Conservation (phyloP, 1,139 yeast species). For the Hanseniaspora gamundiae region DNA sequence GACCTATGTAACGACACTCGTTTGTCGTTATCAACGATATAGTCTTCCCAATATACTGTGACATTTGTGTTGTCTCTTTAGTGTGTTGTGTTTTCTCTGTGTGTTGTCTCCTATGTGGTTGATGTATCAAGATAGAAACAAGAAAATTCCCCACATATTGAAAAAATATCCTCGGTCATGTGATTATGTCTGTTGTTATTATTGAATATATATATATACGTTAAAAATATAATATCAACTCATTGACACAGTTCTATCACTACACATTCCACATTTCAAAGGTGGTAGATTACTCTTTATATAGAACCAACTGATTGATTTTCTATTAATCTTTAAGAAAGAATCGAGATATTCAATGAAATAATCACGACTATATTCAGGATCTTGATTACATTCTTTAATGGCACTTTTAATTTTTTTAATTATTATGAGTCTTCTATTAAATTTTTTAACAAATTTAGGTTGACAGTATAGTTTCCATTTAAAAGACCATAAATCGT, state of each 20-base stretch:
- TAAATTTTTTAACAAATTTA: conserved; percentile 11
- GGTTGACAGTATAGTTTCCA: conserved; percentile 11
- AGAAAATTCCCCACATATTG: too few species aligned
- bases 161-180: too few species aligned
- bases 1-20: conserved; percentile 80
- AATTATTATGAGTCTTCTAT: conserved; percentile 9
- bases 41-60: conserved; percentile 85
- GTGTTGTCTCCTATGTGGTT: background rate
- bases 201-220: too few species aligned
- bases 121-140: too few species aligned
- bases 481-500: conserved; percentile 8
- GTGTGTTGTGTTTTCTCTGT: background rate
- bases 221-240: too few species aligned
- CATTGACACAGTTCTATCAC: too few species aligned
- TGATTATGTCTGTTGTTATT: too few species aligned
- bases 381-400: conserved; percentile 1
- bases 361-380: too few species aligned
- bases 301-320: conserved; percentile 5
- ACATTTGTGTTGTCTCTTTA: conserved; percentile 33
- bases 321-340: too few species aligned
- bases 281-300: conserved; percentile 4
- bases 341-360: too few species aligned
- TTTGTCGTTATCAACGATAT: conserved; percentile 81
- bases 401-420: conserved; percentile 10
- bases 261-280: too few species aligned